Evolutionary conservation across 257 asterid genomes (phyloP), one percentile per base, ranked within the genome.

Genomic region (Gentiana dahurica): DNA sequence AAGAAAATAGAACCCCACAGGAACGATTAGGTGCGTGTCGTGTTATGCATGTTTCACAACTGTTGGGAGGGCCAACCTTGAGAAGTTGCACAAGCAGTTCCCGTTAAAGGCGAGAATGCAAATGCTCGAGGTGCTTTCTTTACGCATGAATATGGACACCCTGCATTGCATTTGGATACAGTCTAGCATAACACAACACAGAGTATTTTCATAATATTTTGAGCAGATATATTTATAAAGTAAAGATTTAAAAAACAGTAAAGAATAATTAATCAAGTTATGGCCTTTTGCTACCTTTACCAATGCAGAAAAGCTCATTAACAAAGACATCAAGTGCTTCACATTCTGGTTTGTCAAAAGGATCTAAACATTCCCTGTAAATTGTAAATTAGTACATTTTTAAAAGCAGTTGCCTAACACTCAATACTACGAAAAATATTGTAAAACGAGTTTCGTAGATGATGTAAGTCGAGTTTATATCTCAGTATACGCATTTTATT

Each of bases 281-380:
- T 24, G 24, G 24, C 24, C 24, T 24, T 24, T 24, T 24, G 34
- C 67, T 77, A 90, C 98, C 89, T 79, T 72, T 79, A 61, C 96
- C 98, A 51, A 83, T 67, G 68, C 95, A 90, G 36, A 81, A 73
- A 76, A 65, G 73, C 81, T 79, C 91, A 55, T 87, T 87, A 58
- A 90, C 94, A 67, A 90, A 90, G 59, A 90, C 53, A 69, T 87
- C 95, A 57, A 70, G 67, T 45, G 96, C 98, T 73, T 90, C 96
- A 62, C 92, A 82, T 77, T 90, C 98, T 39, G 98, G 98, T 59
- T 79, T 77, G 54, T 84, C 92, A 57, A 90, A 90, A 39, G 98
- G 98, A 72, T 87, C 95, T 79, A 81, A 61, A 58, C 87, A 90
- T 74, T 90, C 98, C 54, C 96, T 87, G 64, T 71, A 24, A 24